These are phyloP conservation scores for Papilionanthe hybrid DNA, from an alignment of 116 monocot genomes.

Conservation along the genomic window DNA sequence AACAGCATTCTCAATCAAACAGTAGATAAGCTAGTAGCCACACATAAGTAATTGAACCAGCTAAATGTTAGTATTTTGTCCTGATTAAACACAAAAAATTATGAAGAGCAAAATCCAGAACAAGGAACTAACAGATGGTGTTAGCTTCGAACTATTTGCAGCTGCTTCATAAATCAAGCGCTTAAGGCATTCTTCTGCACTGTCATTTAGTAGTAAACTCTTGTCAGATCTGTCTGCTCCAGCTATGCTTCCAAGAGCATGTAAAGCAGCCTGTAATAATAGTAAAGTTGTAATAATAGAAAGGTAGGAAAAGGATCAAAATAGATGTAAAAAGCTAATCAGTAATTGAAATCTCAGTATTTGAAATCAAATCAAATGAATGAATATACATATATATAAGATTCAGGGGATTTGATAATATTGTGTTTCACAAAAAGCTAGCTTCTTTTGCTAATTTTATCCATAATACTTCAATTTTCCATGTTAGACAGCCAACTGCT, in stretches of 20 bases:
- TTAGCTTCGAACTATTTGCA: slow-evolving; percentile 62
- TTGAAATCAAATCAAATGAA: background rate
- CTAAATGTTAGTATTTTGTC: background rate
- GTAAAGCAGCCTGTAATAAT: slow-evolving; percentile 61
- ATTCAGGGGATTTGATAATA: background rate
- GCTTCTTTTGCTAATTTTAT: background rate
- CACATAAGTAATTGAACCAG: background rate
- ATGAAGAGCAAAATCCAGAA: background rate
- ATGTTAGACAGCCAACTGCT: too few species aligned
- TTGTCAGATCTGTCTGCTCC: slow-evolving; percentile 57
- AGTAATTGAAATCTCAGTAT: background rate
- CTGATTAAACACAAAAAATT: background rate
- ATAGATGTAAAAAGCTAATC: background rate
- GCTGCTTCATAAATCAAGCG: slow-evolving; percentile 64
- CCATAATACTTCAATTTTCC: background rate
- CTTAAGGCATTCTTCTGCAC: slow-evolving; percentile 67
- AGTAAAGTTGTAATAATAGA: background rate
- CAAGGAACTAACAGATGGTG: slow-evolving; percentile 67
- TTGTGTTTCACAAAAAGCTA: background rate
- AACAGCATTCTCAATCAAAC: background rate
- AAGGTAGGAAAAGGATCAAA: background rate
- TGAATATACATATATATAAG: background rate
- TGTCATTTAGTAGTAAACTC: slow-evolving; percentile 35
- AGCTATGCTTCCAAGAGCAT: slow-evolving; percentile 79
- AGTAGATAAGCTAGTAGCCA: background rate